These are phyloP conservation scores for Dendrocalamus latiflorus DNA, from an alignment of 202 grass and related monocot genomes.

Conservation along the genomic window DNA sequence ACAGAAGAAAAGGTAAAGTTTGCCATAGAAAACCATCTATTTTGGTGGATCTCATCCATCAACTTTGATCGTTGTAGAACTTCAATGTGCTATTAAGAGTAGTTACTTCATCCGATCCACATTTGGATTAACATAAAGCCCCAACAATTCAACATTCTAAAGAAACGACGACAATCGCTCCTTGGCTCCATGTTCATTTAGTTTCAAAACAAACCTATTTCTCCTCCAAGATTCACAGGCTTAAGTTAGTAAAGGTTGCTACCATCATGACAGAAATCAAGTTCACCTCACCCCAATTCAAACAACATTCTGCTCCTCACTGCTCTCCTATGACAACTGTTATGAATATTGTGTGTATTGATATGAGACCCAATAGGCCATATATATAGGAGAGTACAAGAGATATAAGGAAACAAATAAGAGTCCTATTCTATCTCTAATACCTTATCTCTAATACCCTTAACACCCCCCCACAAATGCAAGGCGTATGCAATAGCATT, in stretches of 20 bases:
- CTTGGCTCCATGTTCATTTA: background rate
- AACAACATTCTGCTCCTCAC: background rate
- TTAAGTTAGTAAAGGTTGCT: background rate
- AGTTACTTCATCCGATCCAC: background rate
- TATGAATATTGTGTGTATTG: too few relatives aligned
- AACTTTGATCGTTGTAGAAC: background rate
- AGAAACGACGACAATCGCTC: background rate
- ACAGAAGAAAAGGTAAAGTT: background rate
- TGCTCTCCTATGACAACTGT: background rate
- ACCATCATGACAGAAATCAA: background rate
- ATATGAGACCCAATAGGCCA: too few relatives aligned
- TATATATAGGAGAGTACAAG: too few relatives aligned
- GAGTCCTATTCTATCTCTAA: too few relatives aligned
- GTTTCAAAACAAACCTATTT: background rate
- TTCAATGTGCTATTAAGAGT: background rate
- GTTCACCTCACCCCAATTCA: background rate
- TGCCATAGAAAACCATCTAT: background rate
- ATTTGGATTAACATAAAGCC: background rate
- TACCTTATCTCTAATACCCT: too few relatives aligned
- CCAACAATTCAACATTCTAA: conserved; percentile 6
- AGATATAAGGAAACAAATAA: too few relatives aligned
- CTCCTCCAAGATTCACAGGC: background rate
- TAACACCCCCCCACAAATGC: too few relatives aligned
- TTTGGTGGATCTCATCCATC: background rate
- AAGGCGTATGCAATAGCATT: too few relatives aligned